Conservation (phyloP, 148 eudicot genomes). For the Cornus controversa region DNA sequence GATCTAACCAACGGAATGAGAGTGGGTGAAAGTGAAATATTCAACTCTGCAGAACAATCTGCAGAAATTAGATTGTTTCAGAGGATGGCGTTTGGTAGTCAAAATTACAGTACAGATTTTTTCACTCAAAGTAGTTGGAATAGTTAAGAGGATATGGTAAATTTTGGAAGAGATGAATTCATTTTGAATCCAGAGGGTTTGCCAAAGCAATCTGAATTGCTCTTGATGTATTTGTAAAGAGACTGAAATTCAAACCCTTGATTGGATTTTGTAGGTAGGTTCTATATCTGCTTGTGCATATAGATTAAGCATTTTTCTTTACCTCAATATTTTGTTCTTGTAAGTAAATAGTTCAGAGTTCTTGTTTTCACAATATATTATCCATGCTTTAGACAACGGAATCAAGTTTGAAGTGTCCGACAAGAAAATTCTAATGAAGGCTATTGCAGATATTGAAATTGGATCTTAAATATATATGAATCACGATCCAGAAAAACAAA, state of each 20-base stretch:
- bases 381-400: too few species aligned
- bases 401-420: too few species aligned
- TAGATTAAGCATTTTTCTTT: not conserved
- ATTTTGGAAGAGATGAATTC: not conserved
- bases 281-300: not conserved
- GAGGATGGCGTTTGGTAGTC: slow-evolving; percentile 76
- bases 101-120: slow-evolving; percentile 56
- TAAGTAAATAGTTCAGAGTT: slow-evolving; percentile 3
- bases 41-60: slow-evolving; percentile 60
- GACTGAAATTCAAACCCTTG: slow-evolving; percentile 7
- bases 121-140: slow-evolving; percentile 33
- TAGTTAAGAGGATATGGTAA: slow-evolving; percentile 6
- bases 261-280: slow-evolving; percentile 20
- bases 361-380: not conserved
- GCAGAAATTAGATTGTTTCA: slow-evolving; percentile 67
- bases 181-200: not conserved
- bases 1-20: slow-evolving; percentile 84
- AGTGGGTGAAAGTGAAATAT: slow-evolving; percentile 75
- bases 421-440: too few species aligned
- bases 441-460: too few species aligned
- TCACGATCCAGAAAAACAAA: too few species aligned
- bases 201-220: slow-evolving; percentile 7
- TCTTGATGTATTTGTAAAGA: not conserved
- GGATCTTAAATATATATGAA: too few species aligned
- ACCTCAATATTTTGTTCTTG: not conserved